These are phyloP conservation scores for Cladosporium cucumerinum DNA, from an alignment of 2,329 filamentous ascomycete species.

Conservation along the genomic window DNA sequence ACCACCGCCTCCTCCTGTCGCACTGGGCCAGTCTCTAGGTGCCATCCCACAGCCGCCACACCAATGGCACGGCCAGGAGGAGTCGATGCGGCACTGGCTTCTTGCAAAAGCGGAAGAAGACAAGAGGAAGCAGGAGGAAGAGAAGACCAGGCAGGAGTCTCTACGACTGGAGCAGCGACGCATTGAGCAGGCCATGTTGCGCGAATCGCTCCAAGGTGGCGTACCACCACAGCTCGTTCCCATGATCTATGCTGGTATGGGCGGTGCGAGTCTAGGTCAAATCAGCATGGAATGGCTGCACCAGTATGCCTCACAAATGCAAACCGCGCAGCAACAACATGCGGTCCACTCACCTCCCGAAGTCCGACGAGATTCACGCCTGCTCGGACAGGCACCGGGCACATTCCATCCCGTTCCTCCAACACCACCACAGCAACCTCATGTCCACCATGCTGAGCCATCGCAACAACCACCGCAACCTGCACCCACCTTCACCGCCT, in stretches of 20 bases:
- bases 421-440: constrained; percentile 36
- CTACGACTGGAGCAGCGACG: constrained; percentile 50
- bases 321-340: constrained; percentile 40
- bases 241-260: constrained; percentile 53
- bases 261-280: constrained; percentile 46
- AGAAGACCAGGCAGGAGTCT: constrained; percentile 51
- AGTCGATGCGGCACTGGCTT: constrained; percentile 52
- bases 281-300: constrained; percentile 51
- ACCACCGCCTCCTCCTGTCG: constrained; percentile 26
- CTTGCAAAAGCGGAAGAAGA: constrained; percentile 51
- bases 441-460: constrained; percentile 37
- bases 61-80: constrained; percentile 49
- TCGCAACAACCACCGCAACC: constrained; percentile 32
- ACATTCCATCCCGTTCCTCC: constrained; percentile 25
- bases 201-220: constrained; percentile 51
- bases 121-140: constrained; percentile 52
- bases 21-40: constrained; percentile 36
- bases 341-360: constrained; percentile 40
- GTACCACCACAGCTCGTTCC: constrained; percentile 52
- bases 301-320: constrained; percentile 47
- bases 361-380: constrained; percentile 40
- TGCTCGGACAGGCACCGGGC: constrained; percentile 39
- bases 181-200: constrained; percentile 52
- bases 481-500: constrained; percentile 41
- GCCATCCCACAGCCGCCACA: constrained; percentile 38